Evolutionary conservation across 345 rosid genomes (phyloP).

Genomic region (Euphorbia tirucalli): DNA sequence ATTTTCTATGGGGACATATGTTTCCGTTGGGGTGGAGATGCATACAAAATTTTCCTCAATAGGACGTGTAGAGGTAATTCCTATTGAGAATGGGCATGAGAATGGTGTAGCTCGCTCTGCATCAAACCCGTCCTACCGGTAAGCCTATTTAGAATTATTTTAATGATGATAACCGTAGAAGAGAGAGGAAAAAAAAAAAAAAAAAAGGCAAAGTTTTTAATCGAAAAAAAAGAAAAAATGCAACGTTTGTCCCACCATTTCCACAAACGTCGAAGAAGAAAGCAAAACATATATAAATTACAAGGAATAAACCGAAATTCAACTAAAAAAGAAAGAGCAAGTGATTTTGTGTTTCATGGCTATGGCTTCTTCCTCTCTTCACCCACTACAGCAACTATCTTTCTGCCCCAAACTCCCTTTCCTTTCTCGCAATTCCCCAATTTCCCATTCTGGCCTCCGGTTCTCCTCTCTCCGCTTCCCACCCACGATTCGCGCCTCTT

Average conservation of each 20-base stretch:
- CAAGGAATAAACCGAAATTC: neutral
- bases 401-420: slow-evolving; percentile 32
- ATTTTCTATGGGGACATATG: too few relatives aligned
- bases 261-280: neutral
- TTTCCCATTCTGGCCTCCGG: slow-evolving; percentile 29
- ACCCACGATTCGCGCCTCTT: slow-evolving; percentile 33
- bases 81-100: too few relatives aligned
- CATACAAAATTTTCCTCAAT: too few relatives aligned
- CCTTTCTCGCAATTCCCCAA: slow-evolving; percentile 24
- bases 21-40: too few relatives aligned
- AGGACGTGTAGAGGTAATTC: too few relatives aligned
- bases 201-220: too few relatives aligned
- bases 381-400: slow-evolving; percentile 29
- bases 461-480: slow-evolving; percentile 35
- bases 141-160: too few relatives aligned
- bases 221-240: too few relatives aligned
- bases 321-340: neutral
- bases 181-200: too few relatives aligned
- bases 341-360: slow-evolving; percentile 34
- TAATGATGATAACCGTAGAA: too few relatives aligned
- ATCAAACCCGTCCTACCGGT: too few relatives aligned
- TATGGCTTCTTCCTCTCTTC: slow-evolving; percentile 37
- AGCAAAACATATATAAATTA: neutral
- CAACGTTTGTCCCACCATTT: slow-evolving; percentile 2
- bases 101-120: too few relatives aligned